Conservation (phyloP, 257 asterid genomes). For the Jacaranda mimosifolia region DNA sequence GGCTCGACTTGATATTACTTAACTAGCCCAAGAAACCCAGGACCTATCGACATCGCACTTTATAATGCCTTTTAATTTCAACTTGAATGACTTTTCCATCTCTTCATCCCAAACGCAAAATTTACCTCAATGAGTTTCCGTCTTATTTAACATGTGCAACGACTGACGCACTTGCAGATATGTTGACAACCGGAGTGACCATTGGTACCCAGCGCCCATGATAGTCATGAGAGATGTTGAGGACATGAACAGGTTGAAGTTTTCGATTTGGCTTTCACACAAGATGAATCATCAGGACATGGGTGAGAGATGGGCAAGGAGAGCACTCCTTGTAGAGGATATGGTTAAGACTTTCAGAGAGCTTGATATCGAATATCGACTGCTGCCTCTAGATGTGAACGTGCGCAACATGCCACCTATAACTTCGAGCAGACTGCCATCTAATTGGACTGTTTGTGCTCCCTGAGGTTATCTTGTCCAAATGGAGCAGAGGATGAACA, state of each 20-base stretch:
- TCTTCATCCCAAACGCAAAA: background rate
- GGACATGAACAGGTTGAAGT: conserved; percentile 86
- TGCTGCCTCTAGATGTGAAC: conserved; percentile 79
- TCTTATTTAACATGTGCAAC: background rate
- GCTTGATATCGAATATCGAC: conserved; percentile 81
- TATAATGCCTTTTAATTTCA: too few relatives aligned
- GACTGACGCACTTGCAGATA: conserved; percentile 54
- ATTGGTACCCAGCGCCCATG: conserved; percentile 80
- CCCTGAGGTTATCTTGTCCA: conserved; percentile 29
- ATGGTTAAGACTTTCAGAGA: conserved; percentile 76
- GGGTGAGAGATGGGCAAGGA: conserved; percentile 87
- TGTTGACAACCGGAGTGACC: conserved; percentile 68
- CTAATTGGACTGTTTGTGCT: conserved; percentile 67
- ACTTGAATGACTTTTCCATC: too few relatives aligned
- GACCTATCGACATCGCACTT: too few relatives aligned
- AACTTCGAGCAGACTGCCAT: conserved; percentile 65
- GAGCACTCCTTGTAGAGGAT: conserved; percentile 80
- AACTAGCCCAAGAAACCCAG: too few relatives aligned
- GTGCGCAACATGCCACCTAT: conserved; percentile 76
- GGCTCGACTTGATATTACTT: too few relatives aligned
- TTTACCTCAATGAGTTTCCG: background rate
- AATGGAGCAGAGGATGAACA: too few relatives aligned
- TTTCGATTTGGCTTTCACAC: conserved; percentile 81
- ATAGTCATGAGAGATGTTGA: conserved; percentile 86
- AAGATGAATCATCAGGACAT: conserved; percentile 87